Conservation (phyloP, 805 yeast species). For the Candida pseudoglaebosa region DNA sequence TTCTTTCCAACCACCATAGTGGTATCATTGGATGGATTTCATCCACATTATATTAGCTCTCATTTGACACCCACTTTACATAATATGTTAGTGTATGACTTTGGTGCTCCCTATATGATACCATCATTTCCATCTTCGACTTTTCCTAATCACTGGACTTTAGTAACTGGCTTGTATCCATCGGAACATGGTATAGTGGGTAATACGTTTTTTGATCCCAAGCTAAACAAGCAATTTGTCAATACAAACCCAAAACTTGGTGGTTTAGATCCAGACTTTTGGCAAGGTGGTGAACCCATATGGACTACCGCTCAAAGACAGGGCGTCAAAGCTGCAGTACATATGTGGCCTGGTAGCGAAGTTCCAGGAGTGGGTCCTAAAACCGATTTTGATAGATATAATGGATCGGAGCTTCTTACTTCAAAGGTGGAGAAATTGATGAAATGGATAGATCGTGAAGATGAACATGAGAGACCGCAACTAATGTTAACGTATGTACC, state of each 20-base stretch:
- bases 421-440: slow-evolving; percentile 56
- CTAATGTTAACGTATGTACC: slow-evolving; percentile 76
- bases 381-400: slow-evolving; percentile 56
- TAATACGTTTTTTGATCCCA: slow-evolving; percentile 71
- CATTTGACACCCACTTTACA: slow-evolving; percentile 69
- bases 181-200: slow-evolving; percentile 84
- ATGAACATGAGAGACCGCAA: slow-evolving; percentile 61
- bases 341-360: slow-evolving; percentile 97
- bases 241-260: slow-evolving; percentile 56
- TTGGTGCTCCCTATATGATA: slow-evolving; percentile 75
- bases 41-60: slow-evolving; percentile 76
- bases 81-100: slow-evolving; percentile 46
- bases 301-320: slow-evolving; percentile 75
- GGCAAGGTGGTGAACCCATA: slow-evolving; percentile 84
- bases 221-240: slow-evolving; percentile 50
- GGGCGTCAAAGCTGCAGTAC: slow-evolving; percentile 67
- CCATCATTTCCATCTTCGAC: slow-evolving; percentile 90
- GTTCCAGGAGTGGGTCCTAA: slow-evolving; percentile 55
- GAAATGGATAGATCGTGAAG: slow-evolving; percentile 60
- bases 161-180: slow-evolving; percentile 84
- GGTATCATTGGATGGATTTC: slow-evolving; percentile 84
- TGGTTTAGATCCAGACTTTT: slow-evolving; percentile 53
- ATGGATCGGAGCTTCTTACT: slow-evolving; percentile 57
- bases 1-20: slow-evolving; percentile 79
- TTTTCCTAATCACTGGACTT: slow-evolving; percentile 89